Percentiles rank a stretch among this genome's conserved stretches.
These are phyloP conservation scores for Bisporella sp. DNA, from an alignment of 2,329 filamentous ascomycete species.

Conservation along the genomic window DNA sequence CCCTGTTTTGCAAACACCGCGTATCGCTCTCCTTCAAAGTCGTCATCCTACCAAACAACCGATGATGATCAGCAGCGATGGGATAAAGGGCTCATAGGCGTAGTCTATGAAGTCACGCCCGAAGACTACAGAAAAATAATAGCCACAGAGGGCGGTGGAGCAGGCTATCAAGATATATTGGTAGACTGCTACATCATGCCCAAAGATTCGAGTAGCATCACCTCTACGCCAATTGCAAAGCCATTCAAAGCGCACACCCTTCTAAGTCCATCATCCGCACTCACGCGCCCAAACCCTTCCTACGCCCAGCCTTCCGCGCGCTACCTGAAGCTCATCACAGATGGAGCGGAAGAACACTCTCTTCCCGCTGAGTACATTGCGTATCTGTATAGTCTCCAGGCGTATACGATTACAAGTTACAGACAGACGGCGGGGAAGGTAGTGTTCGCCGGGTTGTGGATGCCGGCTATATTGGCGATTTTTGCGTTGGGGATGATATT, in stretches of 20 bases:
- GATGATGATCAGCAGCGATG: constrained; percentile 48
- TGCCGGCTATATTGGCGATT: constrained; percentile 49
- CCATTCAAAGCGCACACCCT: constrained; percentile 83
- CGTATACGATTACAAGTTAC: constrained; percentile 62
- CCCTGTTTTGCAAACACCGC: constrained; percentile 88
- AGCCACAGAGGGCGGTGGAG: constrained; percentile 81
- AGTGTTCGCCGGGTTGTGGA: constrained; percentile 54
- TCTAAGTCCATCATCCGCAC: constrained; percentile 39
- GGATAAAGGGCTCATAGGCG: constrained; percentile 80
- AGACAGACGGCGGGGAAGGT: constrained; percentile 60
- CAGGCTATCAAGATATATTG: constrained; percentile 76
- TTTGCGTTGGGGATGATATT: constrained; percentile 43
- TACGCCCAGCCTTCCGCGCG: constrained; percentile 79
- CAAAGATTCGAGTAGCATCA: constrained; percentile 47
- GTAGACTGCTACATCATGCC: constrained; percentile 71
- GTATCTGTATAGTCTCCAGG: constrained; percentile 62
- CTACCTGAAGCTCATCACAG: constrained; percentile 73
- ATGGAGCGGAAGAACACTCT: constrained; percentile 73
- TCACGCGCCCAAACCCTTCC: constrained; percentile 52
- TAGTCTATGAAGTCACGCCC: constrained; percentile 89
- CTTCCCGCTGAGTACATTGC: constrained; percentile 71
- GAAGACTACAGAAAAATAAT: constrained; percentile 81
- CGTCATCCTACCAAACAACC: constrained; percentile 18
- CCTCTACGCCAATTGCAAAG: constrained; percentile 52
- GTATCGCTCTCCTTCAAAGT: constrained; percentile 36